Percentiles rank a stretch among this genome's conserved stretches.
These are phyloP conservation scores for Truncatella angustata DNA, from an alignment of 2,329 filamentous ascomycete genomes.

Conservation along the genomic window DNA sequence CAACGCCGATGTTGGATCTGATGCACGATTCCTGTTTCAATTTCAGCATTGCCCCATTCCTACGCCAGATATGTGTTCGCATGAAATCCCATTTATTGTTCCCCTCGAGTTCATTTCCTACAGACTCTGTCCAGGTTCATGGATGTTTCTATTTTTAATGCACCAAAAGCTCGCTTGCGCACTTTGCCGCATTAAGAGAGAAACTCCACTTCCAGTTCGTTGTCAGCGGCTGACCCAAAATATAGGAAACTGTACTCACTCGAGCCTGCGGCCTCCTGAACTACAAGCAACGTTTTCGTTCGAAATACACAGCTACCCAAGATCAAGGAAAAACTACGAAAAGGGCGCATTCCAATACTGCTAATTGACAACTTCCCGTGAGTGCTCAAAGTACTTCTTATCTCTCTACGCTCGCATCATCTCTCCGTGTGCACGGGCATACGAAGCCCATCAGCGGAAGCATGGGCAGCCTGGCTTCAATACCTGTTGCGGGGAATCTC, in stretches of 20 bases:
- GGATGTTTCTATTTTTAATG: conserved; percentile 7
- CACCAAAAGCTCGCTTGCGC: neutral
- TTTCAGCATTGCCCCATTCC: conserved; percentile 1
- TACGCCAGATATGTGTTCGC: conserved; percentile 1
- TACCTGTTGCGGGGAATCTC: conserved; percentile 3
- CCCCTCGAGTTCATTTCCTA: conserved; percentile 3
- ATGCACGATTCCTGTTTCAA: neutral
- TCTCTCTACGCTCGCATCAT: neutral
- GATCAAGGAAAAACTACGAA: too few relatives aligned
- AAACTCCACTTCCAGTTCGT: neutral
- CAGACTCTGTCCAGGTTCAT: neutral
- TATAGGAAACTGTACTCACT: neutral
- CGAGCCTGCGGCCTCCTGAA: too few relatives aligned
- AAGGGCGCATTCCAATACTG: too few relatives aligned
- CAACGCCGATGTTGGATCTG: neutral
- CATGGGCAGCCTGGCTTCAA: conserved; percentile 7
- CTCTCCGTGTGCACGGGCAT: neutral
- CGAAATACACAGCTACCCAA: too few relatives aligned
- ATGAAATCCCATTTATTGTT: conserved; percentile 3
- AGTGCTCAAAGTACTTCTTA: neutral
- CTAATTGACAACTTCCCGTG: too few relatives aligned
- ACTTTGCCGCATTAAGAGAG: conserved; percentile 8
- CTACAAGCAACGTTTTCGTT: too few relatives aligned
- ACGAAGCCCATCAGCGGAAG: neutral
- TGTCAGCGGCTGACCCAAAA: neutral